These are phyloP conservation scores for Rhododendron vialii DNA, from an alignment of 148 eudicot genomes.

Conservation along the genomic window DNA sequence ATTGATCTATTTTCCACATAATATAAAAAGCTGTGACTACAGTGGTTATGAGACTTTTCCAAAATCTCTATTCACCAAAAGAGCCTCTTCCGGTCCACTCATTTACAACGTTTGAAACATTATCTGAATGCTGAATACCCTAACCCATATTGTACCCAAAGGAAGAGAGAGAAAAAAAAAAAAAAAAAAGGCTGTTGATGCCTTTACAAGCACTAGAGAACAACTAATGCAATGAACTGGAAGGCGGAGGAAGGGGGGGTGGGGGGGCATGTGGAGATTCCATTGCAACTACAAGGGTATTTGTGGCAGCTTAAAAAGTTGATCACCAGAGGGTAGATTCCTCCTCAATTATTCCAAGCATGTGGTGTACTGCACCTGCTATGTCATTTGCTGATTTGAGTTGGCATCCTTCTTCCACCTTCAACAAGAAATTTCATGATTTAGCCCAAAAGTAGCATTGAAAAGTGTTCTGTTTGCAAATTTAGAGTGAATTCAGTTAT, in stretches of 20 bases:
- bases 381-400: conserved; percentile 75
- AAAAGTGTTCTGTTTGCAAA: background rate
- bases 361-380: conserved; percentile 76
- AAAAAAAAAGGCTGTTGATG: background rate
- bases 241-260: background rate
- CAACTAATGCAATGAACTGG: background rate
- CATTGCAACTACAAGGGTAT: conserved; percentile 8
- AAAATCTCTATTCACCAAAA: background rate
- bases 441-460: background rate
- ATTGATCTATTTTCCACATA: too few species aligned
- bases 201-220: background rate
- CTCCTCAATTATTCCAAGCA: conserved; percentile 77
- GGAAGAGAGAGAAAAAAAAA: too few species aligned
- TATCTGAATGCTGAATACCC: background rate
- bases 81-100: background rate
- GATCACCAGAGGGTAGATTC: conserved; percentile 34
- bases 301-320: background rate
- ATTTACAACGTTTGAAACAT: background rate
- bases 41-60: background rate
- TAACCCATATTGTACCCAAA: background rate
- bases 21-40: background rate
- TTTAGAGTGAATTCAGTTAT: background rate
- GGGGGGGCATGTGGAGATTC: conserved; percentile 6
- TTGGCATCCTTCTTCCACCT: conserved; percentile 93
- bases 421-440: conserved; percentile 13